These are phyloP conservation scores for Bipolaris gigantea DNA, from an alignment of 2,329 filamentous ascomycete species.

Conservation along the genomic window DNA sequence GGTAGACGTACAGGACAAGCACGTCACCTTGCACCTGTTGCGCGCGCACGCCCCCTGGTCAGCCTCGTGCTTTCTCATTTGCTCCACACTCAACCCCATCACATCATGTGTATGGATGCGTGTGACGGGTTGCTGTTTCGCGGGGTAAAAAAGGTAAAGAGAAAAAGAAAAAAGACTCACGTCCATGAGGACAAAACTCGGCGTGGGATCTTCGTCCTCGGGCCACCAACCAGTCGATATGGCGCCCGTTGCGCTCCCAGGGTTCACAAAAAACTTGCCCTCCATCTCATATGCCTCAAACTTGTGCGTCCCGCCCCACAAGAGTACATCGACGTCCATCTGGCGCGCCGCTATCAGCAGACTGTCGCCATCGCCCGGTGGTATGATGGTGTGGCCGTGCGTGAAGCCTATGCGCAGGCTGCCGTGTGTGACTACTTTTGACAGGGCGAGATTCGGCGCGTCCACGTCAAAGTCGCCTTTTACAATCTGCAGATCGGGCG, in stretches of 20 bases:
- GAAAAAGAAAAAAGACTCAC: conserved; percentile 61
- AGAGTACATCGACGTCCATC: conserved; percentile 70
- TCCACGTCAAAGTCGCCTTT: conserved; percentile 72
- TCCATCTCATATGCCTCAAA: conserved; percentile 74
- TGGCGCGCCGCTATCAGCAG: conserved; percentile 68
- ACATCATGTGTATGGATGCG: not conserved
- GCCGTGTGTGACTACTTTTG: conserved; percentile 71
- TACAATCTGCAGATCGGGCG: conserved; percentile 68
- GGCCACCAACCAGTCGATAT: conserved; percentile 63
- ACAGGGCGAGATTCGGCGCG: conserved; percentile 64
- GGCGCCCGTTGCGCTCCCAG: conserved; percentile 68
- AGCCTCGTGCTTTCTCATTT: conserved; percentile 11
- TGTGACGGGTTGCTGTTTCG: not conserved
- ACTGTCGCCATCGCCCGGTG: conserved; percentile 67
- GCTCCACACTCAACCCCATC: not conserved
- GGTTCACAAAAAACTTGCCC: conserved; percentile 72
- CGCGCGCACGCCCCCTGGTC: conserved; percentile 8
- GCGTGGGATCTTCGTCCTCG: conserved; percentile 68
- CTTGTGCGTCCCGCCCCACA: conserved; percentile 70
- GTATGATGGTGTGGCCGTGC: conserved; percentile 71
- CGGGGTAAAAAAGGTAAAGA: not conserved
- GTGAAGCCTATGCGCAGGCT: conserved; percentile 70
- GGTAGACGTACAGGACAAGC: conserved; percentile 90
- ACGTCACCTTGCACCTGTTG: conserved; percentile 90
- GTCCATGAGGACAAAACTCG: conserved; percentile 97